Evolutionary conservation across 2,329 filamentous ascomycete species (phyloP).

Genomic region (Uncinocarpus reesii): DNA sequence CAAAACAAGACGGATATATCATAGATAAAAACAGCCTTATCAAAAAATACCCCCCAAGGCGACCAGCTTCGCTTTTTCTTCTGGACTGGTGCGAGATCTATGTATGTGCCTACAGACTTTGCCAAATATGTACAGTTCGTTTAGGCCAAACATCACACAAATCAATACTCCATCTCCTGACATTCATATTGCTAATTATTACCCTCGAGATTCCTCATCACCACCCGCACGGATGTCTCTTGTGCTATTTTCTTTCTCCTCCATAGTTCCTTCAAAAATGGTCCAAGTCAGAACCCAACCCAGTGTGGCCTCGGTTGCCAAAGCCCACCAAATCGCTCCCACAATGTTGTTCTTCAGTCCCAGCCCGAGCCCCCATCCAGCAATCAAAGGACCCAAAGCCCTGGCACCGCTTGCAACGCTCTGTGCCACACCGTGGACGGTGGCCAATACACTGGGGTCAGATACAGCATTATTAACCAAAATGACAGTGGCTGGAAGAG

Average conservation of each 20-base stretch:
- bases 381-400: conserved; percentile 47
- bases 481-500: conserved; percentile 49
- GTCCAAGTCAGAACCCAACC: conserved; percentile 51
- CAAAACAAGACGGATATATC: no score
- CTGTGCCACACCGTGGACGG: conserved; percentile 50
- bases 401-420: conserved; percentile 45
- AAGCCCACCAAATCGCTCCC: conserved; percentile 49
- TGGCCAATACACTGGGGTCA: conserved; percentile 46
- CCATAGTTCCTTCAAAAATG: conserved; percentile 52
- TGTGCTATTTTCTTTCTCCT: conserved; percentile 26
- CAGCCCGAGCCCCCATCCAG: conserved; percentile 45
- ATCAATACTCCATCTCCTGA: neutral
- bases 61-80: no score
- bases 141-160: no score
- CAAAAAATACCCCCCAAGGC: no score
- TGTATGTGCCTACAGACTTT: no score
- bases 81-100: no score
- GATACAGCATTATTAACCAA: conserved; percentile 52
- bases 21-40: no score
- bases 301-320: conserved; percentile 45
- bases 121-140: neutral
- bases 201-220: conserved; percentile 10
- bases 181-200: neutral
- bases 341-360: conserved; percentile 47
- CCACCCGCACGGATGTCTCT: conserved; percentile 17